Percentiles rank a stretch among this genome's conserved stretches.
Evolutionary conservation across 495 filamentous ascomycete genomes (phyloP).

Genomic region (Arthonia radiata): DNA sequence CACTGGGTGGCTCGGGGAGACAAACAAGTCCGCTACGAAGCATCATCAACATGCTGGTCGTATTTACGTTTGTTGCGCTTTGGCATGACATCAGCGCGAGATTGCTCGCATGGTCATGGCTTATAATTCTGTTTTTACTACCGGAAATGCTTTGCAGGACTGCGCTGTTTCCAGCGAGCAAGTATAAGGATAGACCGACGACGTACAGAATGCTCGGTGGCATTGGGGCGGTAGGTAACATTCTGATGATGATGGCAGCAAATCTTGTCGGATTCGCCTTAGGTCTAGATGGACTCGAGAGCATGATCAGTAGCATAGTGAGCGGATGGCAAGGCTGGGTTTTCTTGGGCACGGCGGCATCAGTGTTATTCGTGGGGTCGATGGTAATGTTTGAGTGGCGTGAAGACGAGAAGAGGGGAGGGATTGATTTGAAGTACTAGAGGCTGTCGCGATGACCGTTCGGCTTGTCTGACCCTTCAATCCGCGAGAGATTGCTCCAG

Average conservation of each 20-base stretch:
- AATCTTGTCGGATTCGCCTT: slow-evolving; percentile 90
- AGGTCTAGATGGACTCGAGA: slow-evolving; percentile 65
- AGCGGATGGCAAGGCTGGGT: slow-evolving; percentile 46
- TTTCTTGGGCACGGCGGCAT: slow-evolving; percentile 47
- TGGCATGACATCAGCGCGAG: slow-evolving; percentile 96
- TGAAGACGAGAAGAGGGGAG: slow-evolving; percentile 54
- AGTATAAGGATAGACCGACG: slow-evolving; percentile 41
- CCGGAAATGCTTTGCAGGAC: slow-evolving; percentile 48
- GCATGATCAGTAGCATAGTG: slow-evolving; percentile 46
- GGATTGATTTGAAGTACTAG: slow-evolving; percentile 74
- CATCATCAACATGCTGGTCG: slow-evolving; percentile 47
- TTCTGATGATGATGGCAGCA: slow-evolving; percentile 87
- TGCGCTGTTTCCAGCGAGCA: slow-evolving; percentile 40
- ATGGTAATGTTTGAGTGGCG: slow-evolving; percentile 95
- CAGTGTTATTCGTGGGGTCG: slow-evolving; percentile 53
- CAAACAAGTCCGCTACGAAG: slow-evolving; percentile 14
- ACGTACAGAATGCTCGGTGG: slow-evolving; percentile 60
- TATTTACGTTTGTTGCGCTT: slow-evolving; percentile 92
- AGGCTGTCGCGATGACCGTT: too few species aligned
- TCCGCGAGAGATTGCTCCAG: too few species aligned
- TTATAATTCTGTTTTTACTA: slow-evolving; percentile 77
- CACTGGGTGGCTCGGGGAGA: slow-evolving; percentile 44
- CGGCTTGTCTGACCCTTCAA: too few species aligned
- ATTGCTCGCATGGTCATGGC: slow-evolving; percentile 88
- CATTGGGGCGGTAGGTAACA: slow-evolving; percentile 62